Base-by-base conservation (phyloP, 1,284 basidiomycete genomes). In the Leccinum discolor region DNA sequence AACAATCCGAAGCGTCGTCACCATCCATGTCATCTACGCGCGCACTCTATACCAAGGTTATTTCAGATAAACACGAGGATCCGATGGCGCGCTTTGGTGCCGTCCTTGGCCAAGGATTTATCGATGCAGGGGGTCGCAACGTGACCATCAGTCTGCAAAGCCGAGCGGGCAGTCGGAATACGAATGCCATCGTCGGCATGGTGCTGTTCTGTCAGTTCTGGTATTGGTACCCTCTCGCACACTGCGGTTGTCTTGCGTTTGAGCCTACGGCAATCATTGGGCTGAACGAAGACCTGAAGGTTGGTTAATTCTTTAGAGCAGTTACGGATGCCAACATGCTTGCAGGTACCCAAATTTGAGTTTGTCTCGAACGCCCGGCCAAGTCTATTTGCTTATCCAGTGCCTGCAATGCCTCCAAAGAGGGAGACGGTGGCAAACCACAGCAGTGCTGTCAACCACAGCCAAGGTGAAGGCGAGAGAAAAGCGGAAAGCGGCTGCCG, bases 171-270 rank as follows among this genome's bases (percentile, higher is more conserved):
- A 96, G 91, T 69, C 86, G 86, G 70, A 96, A 98, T 77, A 96
- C 95, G 71, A 93, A 87, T 65, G 94, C 96, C 3, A 94, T 98
- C 68, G 94, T 98, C 50, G 96, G 96, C 32, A 96, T 98, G 93
- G 89, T 92, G 16, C 80, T 99, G 74, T 99, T 99, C 82, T 94
- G 92, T 73, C 96, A 99, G 78, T 98, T 98, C 81, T 99, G 96
- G 96, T 98, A 98, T 78, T 99, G 96, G 96, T 99, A 96, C 80
- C 96, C 96, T 42, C 82, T 98, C 32, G 95, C 95, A n/a, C 96
- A 98, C 74, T 95, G 93, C 71, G 91, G 94, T 16, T 93, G 91
- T 72, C 82, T 99, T 69, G 91, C 95, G 2, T 98, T 99, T 79
- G 91, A 94, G 68, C 95, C 96, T 3, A 98, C 96, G 12, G 94